phyloP scores from a whole-genome alignment of 129 eudicot genomes.

The Calendula officinalis region DNA sequence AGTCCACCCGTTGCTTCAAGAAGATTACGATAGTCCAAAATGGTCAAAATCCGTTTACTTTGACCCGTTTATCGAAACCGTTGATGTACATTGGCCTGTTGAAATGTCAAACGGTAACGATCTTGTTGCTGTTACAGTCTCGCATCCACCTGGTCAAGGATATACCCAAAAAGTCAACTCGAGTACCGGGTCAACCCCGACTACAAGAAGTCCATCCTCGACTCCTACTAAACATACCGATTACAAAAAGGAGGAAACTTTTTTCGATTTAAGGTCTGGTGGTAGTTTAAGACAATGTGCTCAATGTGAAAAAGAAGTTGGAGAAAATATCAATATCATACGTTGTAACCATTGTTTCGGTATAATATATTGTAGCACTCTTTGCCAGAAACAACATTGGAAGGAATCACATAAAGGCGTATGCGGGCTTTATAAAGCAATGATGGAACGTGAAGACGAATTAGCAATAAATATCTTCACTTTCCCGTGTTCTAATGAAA shows the following conservation, averaged over 20 bases:
- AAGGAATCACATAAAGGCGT: conserved; percentile 41
- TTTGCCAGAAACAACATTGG: conserved; percentile 48
- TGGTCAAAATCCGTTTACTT: conserved; percentile 43
- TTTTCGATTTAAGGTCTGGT: conserved; percentile 20
- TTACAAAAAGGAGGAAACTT: conserved; percentile 32
- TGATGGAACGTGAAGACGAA: conserved; percentile 64
- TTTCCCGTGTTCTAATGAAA: conserved; percentile 37
- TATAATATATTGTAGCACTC: conserved; percentile 33
- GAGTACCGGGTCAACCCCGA: conserved; percentile 43
- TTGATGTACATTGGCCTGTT: conserved; percentile 58
- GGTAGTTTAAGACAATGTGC: conserved; percentile 36
- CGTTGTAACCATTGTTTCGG: conserved; percentile 39
- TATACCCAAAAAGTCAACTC: conserved; percentile 47
- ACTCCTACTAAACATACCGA: conserved; percentile 39
- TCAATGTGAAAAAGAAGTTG: conserved; percentile 43
- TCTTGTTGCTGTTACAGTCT: conserved; percentile 59
- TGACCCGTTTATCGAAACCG: conserved; percentile 64
- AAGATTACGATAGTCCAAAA: conserved; percentile 41
- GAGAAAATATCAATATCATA: conserved; percentile 30
- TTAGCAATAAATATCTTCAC: conserved; percentile 38
- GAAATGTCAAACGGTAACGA: conserved; percentile 52
- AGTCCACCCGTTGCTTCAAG: conserved; percentile 58
- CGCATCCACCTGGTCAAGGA: conserved; percentile 60
- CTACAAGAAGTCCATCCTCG: conserved; percentile 28
- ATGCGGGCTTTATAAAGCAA: conserved; percentile 49